A percentile compares a stretch with the other conserved stretches of the same genome.
Evolutionary conservation across 805 yeast genomes (phyloP).

Genomic region (Maudiozyma bulderi): DNA sequence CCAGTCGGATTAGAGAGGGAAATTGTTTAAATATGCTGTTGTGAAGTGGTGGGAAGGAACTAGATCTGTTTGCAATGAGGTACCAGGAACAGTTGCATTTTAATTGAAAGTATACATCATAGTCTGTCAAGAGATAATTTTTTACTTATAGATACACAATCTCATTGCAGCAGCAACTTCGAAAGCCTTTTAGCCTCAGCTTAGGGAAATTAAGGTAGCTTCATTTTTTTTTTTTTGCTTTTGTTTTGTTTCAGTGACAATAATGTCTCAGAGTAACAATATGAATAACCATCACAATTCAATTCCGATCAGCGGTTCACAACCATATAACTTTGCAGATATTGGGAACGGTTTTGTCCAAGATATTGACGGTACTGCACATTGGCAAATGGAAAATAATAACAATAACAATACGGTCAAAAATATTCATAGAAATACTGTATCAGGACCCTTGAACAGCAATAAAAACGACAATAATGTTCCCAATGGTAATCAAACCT

Average conservation of each 20-base stretch:
- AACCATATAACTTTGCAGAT: neutral
- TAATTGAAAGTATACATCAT: no score
- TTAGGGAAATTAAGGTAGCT: no score
- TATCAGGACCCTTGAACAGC: neutral
- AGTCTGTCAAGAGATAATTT: no score
- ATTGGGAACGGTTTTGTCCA: neutral
- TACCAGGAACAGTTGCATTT: no score
- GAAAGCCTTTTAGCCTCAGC: no score
- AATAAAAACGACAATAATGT: neutral
- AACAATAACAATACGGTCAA: slow-evolving; percentile 3
- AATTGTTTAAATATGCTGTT: no score
- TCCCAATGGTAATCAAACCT: neutral
- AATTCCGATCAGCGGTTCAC: neutral
- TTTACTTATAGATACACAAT: no score
- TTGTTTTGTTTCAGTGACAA: neutral
- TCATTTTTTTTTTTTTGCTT: no score
- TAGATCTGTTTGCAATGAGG: no score
- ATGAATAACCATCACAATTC: neutral
- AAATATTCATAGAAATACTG: neutral
- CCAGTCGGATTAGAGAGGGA: no score
- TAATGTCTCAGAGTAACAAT: neutral
- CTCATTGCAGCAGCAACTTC: no score
- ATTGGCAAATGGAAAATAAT: neutral
- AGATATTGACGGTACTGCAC: neutral
- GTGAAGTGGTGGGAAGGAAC: no score